Evolutionary conservation across 176 grass and related monocot genomes (phyloP).

Genomic region (Carex scoparia): DNA sequence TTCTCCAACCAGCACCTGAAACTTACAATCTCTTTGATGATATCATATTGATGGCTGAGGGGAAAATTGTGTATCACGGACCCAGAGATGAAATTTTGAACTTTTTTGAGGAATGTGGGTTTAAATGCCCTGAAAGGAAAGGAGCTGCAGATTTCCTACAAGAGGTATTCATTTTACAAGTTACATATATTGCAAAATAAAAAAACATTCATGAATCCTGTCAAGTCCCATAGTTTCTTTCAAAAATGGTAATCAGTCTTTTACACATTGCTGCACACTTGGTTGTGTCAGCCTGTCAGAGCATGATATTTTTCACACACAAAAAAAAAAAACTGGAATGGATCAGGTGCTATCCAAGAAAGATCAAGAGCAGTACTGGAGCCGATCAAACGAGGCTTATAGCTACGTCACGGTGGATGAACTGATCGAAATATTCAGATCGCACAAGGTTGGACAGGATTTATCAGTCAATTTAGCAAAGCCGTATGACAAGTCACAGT

Average conservation of each 20-base stretch:
- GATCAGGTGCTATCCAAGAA: constrained; percentile 62
- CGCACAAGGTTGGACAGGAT: constrained; percentile 40
- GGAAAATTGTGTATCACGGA: constrained; percentile 67
- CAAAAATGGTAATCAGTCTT: not conserved
- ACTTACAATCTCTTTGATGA: constrained; percentile 85
- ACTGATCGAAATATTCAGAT: constrained; percentile 44
- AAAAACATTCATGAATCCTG: not conserved
- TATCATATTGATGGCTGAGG: constrained; percentile 82
- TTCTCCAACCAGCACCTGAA: constrained; percentile 78
- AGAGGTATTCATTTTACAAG: constrained; percentile 43
- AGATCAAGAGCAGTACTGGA: constrained; percentile 79
- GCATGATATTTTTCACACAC: not conserved
- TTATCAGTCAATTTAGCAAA: constrained; percentile 38
- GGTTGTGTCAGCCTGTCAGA: not conserved
- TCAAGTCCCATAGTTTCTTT: not conserved
- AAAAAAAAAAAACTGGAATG: not conserved
- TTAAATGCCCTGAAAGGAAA: constrained; percentile 76
- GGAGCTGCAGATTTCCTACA: constrained; percentile 70
- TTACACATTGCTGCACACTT: not conserved
- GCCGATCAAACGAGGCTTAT: constrained; percentile 29
- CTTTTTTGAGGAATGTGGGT: constrained; percentile 73
- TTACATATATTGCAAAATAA: not conserved
- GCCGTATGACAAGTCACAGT: constrained; percentile 36
- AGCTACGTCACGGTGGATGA: constrained; percentile 54
- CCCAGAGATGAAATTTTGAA: constrained; percentile 37